Evolutionary conservation across 768 basidiomycete genomes (phyloP).

Genomic region (Ramaria sp.): DNA sequence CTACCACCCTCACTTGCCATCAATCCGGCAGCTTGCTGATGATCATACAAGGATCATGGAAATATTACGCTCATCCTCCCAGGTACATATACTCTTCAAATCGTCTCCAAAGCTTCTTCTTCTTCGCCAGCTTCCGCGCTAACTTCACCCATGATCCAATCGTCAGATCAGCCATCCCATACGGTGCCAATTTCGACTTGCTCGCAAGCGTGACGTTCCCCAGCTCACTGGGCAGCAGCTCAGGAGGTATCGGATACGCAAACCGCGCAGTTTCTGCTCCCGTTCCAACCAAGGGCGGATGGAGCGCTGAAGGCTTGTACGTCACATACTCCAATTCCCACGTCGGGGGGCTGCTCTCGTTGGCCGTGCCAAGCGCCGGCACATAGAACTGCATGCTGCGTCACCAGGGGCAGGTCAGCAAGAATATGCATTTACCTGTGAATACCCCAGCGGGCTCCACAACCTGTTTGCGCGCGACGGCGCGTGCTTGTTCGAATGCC

Average conservation of each 20-base stretch:
- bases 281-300: conserved; percentile 22
- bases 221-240: conserved; percentile 42
- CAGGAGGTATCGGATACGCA: conserved; percentile 43
- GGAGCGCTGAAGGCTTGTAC: conserved; percentile 34
- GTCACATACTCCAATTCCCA: conserved; percentile 79
- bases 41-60: no score
- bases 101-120: conserved; percentile 44
- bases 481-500: conserved; percentile 50
- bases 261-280: conserved; percentile 15
- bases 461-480: conserved; percentile 63
- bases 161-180: conserved; percentile 67
- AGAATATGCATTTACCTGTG: conserved; percentile 50
- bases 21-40: no score
- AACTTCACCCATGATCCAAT: conserved; percentile 63
- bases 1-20: no score
- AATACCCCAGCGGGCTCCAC: conserved; percentile 73
- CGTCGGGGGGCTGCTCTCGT: conserved; percentile 39
- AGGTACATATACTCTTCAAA: conserved; percentile 74
- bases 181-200: conserved; percentile 53
- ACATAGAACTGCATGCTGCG: conserved; percentile 47
- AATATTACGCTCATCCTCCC: conserved; percentile 13
- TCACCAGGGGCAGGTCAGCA: conserved; percentile 9
- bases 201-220: conserved; percentile 22
- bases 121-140: conserved; percentile 44
- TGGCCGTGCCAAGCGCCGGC: conserved; percentile 40